These are phyloP conservation scores for Raddia distichophylla DNA, from an alignment of 176 grass and related monocot species.

Conservation along the genomic window DNA sequence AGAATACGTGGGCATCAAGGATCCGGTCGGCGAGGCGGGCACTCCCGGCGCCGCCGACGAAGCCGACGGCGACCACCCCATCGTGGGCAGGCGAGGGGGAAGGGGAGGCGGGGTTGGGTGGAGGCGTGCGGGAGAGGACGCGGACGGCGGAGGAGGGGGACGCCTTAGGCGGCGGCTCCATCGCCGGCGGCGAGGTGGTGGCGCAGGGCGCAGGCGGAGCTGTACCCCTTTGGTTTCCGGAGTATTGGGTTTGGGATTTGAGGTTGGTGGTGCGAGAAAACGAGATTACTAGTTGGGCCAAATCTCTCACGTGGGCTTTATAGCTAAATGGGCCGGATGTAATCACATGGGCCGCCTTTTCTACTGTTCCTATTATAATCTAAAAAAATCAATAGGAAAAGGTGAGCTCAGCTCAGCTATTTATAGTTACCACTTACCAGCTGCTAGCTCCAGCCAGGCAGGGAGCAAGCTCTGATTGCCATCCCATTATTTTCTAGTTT, in stretches of 20 bases:
- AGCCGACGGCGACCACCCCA: slow-evolving; percentile 72
- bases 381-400: no score
- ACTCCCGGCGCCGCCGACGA: slow-evolving; percentile 51
- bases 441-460: no score
- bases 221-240: background rate
- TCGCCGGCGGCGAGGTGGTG: slow-evolving; percentile 54
- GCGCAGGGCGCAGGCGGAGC: background rate
- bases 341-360: no score
- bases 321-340: background rate
- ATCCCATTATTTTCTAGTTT: no score
- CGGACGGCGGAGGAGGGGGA: slow-evolving; percentile 35
- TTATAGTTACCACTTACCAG: background rate
- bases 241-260: background rate
- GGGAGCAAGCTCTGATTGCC: background rate
- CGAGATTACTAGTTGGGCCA: no score
- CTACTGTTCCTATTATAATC: no score
- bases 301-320: no score
- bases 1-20: slow-evolving; percentile 69
- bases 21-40: slow-evolving; percentile 75
- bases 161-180: slow-evolving; percentile 56
- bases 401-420: background rate
- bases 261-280: background rate
- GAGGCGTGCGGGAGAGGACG: slow-evolving; percentile 32
- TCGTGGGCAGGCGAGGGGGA: slow-evolving; percentile 42
- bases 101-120: background rate